Percentiles rank a stretch among this genome's conserved stretches.
Evolutionary conservation across 257 asterid genomes (phyloP).

Genomic region (Penstemon barbatus): DNA sequence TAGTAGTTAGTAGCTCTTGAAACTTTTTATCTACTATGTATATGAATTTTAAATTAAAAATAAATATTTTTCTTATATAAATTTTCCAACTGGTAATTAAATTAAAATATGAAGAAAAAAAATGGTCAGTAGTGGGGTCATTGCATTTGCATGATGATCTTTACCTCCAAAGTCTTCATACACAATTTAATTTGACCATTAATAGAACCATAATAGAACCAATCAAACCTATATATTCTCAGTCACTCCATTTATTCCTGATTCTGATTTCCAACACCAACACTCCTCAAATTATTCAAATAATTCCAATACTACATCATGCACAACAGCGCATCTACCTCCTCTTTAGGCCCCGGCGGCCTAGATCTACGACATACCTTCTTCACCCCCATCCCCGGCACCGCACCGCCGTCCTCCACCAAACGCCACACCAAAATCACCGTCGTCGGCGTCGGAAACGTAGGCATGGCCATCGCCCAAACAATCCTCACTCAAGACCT

Average conservation of each 20-base stretch:
- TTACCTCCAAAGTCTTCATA: not conserved
- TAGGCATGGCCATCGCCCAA: slow-evolving; percentile 95
- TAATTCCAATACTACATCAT: slow-evolving; percentile 18
- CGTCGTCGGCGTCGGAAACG: slow-evolving; percentile 87
- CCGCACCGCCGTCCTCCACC: slow-evolving; percentile 44
- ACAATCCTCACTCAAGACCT: slow-evolving; percentile 88
- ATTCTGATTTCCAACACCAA: not conserved
- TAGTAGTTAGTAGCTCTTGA: no score
- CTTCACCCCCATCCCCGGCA: slow-evolving; percentile 56
- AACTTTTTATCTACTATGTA: no score
- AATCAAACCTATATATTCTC: not conserved
- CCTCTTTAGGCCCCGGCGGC: slow-evolving; percentile 78
- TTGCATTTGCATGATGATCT: no score
- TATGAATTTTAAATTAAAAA: no score
- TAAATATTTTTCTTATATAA: no score
- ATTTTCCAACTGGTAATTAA: not conserved
- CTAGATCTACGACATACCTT: slow-evolving; percentile 58
- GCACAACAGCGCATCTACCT: slow-evolving; percentile 55
- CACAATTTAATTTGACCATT: not conserved
- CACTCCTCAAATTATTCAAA: no score
- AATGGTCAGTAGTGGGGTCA: no score
- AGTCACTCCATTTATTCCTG: not conserved
- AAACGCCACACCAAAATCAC: slow-evolving; percentile 71
- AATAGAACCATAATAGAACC: not conserved
- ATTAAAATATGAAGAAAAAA: no score